Base-by-base conservation (phyloP, 805 yeast genomes). In the Wickerhamiella kurtzmanii region DNA sequence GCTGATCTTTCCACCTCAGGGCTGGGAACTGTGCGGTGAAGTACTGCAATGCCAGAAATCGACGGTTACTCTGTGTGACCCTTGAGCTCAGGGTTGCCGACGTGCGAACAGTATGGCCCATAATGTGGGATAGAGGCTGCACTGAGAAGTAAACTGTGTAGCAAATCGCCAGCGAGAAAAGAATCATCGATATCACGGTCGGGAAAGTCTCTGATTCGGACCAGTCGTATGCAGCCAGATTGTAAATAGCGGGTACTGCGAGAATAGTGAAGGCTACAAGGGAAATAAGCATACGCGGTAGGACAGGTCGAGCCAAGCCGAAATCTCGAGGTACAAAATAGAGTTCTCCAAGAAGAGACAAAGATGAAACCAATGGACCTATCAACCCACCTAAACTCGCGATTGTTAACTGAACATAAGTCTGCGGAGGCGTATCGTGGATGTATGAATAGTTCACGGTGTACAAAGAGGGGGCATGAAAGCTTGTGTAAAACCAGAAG, bases 401-500 rank as follows among this genome's bases (percentile, higher is more conserved):
- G 0, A 77, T 73, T 0, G 86, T 68, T 19, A 80, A 58, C 16
- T 69, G 67, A 0, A 77, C 69, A 47, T 78, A 79, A 2, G 62
- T 49, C 1, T 79, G 68, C 1, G 95, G 94, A 28, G 72, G 73
- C 4, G 17, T 9, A 1, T 54, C 53, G 16, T 53, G 37, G 4
- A 67, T 58, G 37, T 74, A 76, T 44, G 66, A 66, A 57, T 80
- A 82, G 45, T 74, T 64, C 36, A 64, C 64, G 0, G 86, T 79
- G 60, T 80, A 83, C 22, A 84, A 65, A 0, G 82, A 72, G 1
- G 83, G 79, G 0, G 87, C 68, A 59, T 84, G 82, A 59, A 73
- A 74, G 40, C 79, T 60, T 0, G 87, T 80, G 58, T 77, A 84
- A 48, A 77, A 75, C 95, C 95, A 84, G 60, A 81, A 84, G 32